These are phyloP conservation scores for Tricholoma furcatifolium DNA, from an alignment of 768 basidiomycete species.

Conservation along the genomic window DNA sequence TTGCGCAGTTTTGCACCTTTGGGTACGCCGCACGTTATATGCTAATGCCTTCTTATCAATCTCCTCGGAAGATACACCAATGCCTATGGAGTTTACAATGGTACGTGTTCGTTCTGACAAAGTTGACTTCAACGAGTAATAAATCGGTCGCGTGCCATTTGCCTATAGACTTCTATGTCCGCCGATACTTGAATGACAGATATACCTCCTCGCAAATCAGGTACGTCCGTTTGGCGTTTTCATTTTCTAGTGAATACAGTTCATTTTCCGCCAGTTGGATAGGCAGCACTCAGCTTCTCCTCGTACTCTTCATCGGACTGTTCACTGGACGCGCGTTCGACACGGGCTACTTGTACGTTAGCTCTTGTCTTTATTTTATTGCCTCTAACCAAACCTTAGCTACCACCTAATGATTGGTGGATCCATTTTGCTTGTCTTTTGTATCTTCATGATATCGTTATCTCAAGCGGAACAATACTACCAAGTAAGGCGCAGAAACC, in stretches of 20 bases:
- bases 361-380: background rate
- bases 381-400: constrained; percentile 10
- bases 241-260: background rate
- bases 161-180: constrained; percentile 27
- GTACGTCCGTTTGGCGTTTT: background rate
- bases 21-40: constrained; percentile 13
- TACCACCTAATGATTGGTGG: constrained; percentile 28
- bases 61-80: constrained; percentile 19
- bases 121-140: background rate
- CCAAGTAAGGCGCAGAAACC: constrained; percentile 20
- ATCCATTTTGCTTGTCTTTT: constrained; percentile 25
- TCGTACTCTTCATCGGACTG: constrained; percentile 22
- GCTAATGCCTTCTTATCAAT: background rate
- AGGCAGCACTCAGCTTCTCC: constrained; percentile 25
- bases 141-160: background rate
- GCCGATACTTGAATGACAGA: constrained; percentile 18
- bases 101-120: constrained; percentile 1
- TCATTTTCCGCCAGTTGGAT: constrained; percentile 23
- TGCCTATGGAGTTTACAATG: constrained; percentile 23
- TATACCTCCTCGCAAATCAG: constrained; percentile 26
- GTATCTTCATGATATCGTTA: constrained; percentile 32
- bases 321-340: constrained; percentile 25
- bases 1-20: constrained; percentile 24
- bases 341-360: constrained; percentile 25
- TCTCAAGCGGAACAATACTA: constrained; percentile 27